A percentile compares a stretch with the other conserved stretches of the same genome.
These are phyloP conservation scores for Saccharomycopsis vini DNA, from an alignment of 805 yeast genomes.

Conservation along the genomic window DNA sequence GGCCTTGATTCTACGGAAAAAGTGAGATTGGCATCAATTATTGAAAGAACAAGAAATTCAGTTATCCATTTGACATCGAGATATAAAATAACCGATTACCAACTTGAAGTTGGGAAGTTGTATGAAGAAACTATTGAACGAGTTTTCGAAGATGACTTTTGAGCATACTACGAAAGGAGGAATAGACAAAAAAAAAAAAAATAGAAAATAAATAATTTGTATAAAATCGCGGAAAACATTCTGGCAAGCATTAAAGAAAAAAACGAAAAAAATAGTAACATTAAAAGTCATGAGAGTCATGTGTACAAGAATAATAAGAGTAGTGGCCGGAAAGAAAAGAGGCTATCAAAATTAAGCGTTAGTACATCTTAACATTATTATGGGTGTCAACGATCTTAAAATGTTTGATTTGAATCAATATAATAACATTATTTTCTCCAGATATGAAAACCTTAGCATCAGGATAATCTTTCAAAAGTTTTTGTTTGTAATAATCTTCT, in stretches of 20 bases:
- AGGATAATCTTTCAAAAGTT: conserved; percentile 54
- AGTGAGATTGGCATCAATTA: conserved; percentile 44
- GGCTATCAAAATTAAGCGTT: too few relatives aligned
- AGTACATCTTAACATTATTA: neutral
- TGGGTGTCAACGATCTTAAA: conserved; percentile 69
- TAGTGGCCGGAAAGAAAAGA: too few relatives aligned
- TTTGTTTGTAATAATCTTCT: conserved; percentile 48
- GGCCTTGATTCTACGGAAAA: conserved; percentile 35
- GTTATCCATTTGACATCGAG: conserved; percentile 30
- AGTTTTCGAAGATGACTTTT: conserved; percentile 10
- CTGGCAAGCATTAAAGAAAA: too few relatives aligned
- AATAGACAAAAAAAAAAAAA: too few relatives aligned
- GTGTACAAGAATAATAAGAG: too few relatives aligned
- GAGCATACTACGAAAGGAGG: neutral
- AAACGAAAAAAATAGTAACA: too few relatives aligned
- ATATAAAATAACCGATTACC: conserved; percentile 32
- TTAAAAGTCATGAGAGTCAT: too few relatives aligned
- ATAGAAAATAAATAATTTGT: neutral
- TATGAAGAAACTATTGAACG: conserved; percentile 36
- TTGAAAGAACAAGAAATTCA: conserved; percentile 40
- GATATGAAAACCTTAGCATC: conserved; percentile 47
- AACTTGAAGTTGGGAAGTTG: conserved; percentile 35
- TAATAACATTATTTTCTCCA: conserved; percentile 54
- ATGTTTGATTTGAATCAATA: conserved; percentile 53
- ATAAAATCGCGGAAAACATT: too few relatives aligned